phyloP scores from a whole-genome alignment of 257 asterid genomes.

The Apocynum venetum region DNA sequence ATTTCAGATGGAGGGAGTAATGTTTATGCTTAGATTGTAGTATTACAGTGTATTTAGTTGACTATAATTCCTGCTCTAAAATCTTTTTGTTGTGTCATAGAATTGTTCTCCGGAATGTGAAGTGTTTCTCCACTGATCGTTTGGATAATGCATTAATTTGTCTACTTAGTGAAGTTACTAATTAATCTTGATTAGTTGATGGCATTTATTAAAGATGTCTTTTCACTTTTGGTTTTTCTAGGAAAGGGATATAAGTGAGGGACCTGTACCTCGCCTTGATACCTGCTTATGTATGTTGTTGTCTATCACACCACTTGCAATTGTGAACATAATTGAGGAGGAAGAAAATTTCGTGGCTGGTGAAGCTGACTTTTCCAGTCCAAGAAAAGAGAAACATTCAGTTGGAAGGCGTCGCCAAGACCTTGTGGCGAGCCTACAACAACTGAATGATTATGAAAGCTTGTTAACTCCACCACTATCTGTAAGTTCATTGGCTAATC shows the following conservation, averaged over 20 bases:
- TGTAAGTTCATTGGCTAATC: constrained; percentile 81
- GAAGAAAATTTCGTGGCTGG: constrained; percentile 44
- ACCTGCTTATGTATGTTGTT: constrained; percentile 87
- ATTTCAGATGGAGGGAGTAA: not conserved
- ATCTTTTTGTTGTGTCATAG: not conserved
- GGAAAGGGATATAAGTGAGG: constrained; percentile 94
- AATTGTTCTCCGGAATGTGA: not conserved
- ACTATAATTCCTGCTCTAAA: not conserved
- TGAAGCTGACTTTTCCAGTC: constrained; percentile 44
- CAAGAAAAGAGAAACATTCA: constrained; percentile 41
- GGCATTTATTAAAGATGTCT: not conserved
- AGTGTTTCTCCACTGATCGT: not conserved
- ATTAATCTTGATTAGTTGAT: not conserved
- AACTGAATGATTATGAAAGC: constrained; percentile 79
- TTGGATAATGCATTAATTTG: not conserved
- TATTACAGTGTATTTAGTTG: not conserved
- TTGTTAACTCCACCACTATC: constrained; percentile 77
- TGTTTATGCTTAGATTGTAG: not conserved
- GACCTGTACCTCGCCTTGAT: constrained; percentile 89
- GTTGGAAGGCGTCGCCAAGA: constrained; percentile 64
- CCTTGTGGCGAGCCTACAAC: constrained; percentile 76
- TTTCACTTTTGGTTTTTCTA: constrained; percentile 26
- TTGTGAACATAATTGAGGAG: constrained; percentile 77
- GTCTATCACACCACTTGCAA: constrained; percentile 73
- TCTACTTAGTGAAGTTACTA: not conserved